Evolutionary conservation across 345 rosid species (phyloP).

Genomic region (Cardiospermum halicacabum): DNA sequence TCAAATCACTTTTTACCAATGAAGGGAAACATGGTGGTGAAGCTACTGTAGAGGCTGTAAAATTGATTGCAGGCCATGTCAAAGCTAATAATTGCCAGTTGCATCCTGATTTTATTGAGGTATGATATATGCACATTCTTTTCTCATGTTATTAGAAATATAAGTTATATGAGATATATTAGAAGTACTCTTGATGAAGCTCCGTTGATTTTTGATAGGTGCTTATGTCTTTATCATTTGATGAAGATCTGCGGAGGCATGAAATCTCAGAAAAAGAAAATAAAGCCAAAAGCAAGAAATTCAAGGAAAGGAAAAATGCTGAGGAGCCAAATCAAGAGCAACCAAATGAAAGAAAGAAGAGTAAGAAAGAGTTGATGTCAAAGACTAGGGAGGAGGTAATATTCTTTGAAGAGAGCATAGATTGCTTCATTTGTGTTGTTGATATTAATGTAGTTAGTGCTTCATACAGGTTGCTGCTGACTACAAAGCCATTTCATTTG

Average conservation of each 20-base stretch:
- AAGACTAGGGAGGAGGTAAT: conserved; percentile 79
- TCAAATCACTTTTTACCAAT: conserved; percentile 72
- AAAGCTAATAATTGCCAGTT: conserved; percentile 72
- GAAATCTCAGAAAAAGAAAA: conserved; percentile 31
- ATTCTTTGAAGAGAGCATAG: background rate
- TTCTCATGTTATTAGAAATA: background rate
- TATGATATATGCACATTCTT: conserved; percentile 16
- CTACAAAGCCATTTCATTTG: conserved; percentile 62
- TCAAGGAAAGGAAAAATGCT: conserved; percentile 46
- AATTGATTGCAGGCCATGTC: conserved; percentile 75
- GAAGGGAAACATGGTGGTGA: conserved; percentile 92
- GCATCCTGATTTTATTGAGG: conserved; percentile 90
- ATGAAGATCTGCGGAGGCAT: conserved; percentile 65
- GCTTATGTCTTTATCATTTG: conserved; percentile 76
- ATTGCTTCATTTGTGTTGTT: background rate
- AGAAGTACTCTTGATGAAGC: background rate
- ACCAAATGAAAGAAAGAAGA: conserved; percentile 62
- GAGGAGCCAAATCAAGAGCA: conserved; percentile 50
- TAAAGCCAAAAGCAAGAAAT: conserved; percentile 46
- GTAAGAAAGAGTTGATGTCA: conserved; percentile 55
- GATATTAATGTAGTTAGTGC: conserved; percentile 9
- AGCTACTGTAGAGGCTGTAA: conserved; percentile 73
- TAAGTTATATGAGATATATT: too few relatives aligned
- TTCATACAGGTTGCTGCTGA: conserved; percentile 72
- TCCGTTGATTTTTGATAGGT: conserved; percentile 41